phyloP scores from a whole-genome alignment of 495 filamentous ascomycete genomes.

The Hyaloscypha bicolor region DNA sequence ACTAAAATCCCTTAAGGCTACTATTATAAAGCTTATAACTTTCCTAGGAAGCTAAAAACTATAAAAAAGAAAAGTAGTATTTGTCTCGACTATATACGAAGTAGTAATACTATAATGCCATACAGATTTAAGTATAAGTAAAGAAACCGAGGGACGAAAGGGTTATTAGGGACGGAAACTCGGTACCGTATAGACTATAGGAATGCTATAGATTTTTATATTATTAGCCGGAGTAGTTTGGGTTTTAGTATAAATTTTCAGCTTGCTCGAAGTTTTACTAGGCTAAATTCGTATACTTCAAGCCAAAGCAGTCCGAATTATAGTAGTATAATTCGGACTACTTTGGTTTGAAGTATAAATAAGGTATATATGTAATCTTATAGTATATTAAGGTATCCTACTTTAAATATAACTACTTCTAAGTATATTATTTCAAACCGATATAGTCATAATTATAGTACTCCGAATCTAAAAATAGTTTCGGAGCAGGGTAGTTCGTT shows the following conservation, averaged over 20 bases:
- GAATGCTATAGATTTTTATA: background rate
- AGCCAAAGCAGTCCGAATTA: no score
- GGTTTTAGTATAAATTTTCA: background rate
- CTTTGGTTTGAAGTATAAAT: no score
- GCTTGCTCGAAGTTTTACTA: background rate
- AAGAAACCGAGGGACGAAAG: constrained; percentile 5
- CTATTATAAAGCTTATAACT: no score
- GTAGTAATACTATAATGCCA: no score
- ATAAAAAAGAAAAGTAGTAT: no score
- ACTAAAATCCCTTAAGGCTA: no score
- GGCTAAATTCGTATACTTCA: constrained; percentile 3
- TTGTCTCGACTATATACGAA: no score
- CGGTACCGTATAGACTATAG: background rate
- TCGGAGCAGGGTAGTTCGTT: no score
- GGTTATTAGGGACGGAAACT: constrained; percentile 1
- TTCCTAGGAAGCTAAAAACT: no score
- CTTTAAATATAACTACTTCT: background rate
- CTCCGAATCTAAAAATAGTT: no score
- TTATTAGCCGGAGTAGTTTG: background rate
- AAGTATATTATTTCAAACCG: constrained; percentile 1
- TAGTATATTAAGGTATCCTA: constrained; percentile 4
- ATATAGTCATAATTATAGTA: background rate
- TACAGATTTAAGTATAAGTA: background rate
- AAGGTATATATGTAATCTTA: background rate
- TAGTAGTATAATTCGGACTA: no score